Evolutionary conservation across 768 basidiomycete species (phyloP).

Genomic region (Strobilomyces echinocephalus): DNA sequence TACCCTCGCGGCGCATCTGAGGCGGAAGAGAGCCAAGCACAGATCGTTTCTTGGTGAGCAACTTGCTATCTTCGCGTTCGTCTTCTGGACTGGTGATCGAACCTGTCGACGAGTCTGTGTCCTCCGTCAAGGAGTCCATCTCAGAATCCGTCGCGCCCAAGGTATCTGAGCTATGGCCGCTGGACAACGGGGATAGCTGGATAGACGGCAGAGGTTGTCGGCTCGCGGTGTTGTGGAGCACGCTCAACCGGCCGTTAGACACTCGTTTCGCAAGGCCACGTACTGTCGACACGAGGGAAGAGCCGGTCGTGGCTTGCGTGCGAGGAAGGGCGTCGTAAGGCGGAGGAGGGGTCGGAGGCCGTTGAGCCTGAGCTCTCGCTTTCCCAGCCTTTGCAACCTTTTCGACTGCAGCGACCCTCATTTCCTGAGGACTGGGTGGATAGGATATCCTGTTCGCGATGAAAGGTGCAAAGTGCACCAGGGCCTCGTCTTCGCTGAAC

Average conservation of each 20-base stretch:
- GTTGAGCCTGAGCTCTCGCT: slow-evolving; percentile 46
- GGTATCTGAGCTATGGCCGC: slow-evolving; percentile 42
- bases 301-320: slow-evolving; percentile 21
- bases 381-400: slow-evolving; percentile 51
- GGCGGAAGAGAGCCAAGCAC: slow-evolving; percentile 44
- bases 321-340: slow-evolving; percentile 34
- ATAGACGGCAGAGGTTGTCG: slow-evolving; percentile 17
- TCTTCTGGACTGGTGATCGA: slow-evolving; percentile 49
- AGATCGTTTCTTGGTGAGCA: slow-evolving; percentile 34
- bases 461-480: slow-evolving; percentile 66
- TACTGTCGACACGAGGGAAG: slow-evolving; percentile 49
- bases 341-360: slow-evolving; percentile 42
- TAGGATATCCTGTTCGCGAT: slow-evolving; percentile 32
- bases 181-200: slow-evolving; percentile 31
- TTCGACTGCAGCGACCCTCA: slow-evolving; percentile 50
- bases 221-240: slow-evolving; percentile 14
- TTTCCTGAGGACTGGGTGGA: slow-evolving; percentile 34
- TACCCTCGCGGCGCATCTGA: slow-evolving; percentile 39
- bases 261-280: slow-evolving; percentile 57
- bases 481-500: slow-evolving; percentile 79
- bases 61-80: slow-evolving; percentile 29
- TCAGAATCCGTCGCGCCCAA: slow-evolving; percentile 50
- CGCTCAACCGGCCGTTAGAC: slow-evolving; percentile 38
- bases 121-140: slow-evolving; percentile 59
- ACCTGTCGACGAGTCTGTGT: slow-evolving; percentile 52